A percentile compares a stretch with the other conserved stretches of the same genome.
Evolutionary conservation across 2,329 filamentous ascomycete species (phyloP).

Genomic region (Diaporthe sp.): DNA sequence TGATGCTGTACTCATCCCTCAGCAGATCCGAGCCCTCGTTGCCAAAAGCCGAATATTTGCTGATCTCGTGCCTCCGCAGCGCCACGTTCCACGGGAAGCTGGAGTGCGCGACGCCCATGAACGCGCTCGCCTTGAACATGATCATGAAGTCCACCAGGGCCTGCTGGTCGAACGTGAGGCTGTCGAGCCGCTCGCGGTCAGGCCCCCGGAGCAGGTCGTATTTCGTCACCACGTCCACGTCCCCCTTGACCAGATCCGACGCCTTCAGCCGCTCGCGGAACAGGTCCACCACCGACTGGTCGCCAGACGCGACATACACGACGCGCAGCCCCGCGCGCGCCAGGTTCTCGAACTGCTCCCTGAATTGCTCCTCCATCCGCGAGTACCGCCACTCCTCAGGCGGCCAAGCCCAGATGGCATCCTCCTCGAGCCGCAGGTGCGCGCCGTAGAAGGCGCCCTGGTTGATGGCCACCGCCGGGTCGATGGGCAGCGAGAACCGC

Average conservation of each 20-base stretch:
- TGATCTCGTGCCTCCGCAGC: slow-evolving; percentile 51
- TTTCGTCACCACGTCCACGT: slow-evolving; percentile 51
- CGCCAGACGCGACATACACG: slow-evolving; percentile 51
- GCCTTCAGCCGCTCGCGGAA: slow-evolving; percentile 44
- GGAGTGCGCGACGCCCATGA: slow-evolving; percentile 52
- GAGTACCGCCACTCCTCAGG: slow-evolving; percentile 51
- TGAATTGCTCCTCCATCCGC: slow-evolving; percentile 50
- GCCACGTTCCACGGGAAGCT: slow-evolving; percentile 53
- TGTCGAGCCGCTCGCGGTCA: slow-evolving; percentile 43
- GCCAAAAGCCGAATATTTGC: slow-evolving; percentile 46
- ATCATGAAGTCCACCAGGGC: slow-evolving; percentile 52
- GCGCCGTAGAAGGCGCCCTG: slow-evolving; percentile 49
- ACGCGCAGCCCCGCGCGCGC: slow-evolving; percentile 45
- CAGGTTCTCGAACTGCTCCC: slow-evolving; percentile 48
- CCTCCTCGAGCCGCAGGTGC: slow-evolving; percentile 51
- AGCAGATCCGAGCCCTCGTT: slow-evolving; percentile 51
- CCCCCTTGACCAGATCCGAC: slow-evolving; percentile 19
- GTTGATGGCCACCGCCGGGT: slow-evolving; percentile 46
- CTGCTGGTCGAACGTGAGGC: slow-evolving; percentile 52
- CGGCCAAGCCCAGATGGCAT: slow-evolving; percentile 50
- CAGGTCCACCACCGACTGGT: slow-evolving; percentile 48
- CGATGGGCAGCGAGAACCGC: slow-evolving; percentile 45
- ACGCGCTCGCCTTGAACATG: slow-evolving; percentile 51
- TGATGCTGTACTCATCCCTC: slow-evolving; percentile 50
- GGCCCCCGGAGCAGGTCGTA: slow-evolving; percentile 47